Evolutionary conservation across 1,284 basidiomycete genomes (phyloP), one percentile per base, ranked within the genome.

Genomic region (Malassezia arunalokei): DNA sequence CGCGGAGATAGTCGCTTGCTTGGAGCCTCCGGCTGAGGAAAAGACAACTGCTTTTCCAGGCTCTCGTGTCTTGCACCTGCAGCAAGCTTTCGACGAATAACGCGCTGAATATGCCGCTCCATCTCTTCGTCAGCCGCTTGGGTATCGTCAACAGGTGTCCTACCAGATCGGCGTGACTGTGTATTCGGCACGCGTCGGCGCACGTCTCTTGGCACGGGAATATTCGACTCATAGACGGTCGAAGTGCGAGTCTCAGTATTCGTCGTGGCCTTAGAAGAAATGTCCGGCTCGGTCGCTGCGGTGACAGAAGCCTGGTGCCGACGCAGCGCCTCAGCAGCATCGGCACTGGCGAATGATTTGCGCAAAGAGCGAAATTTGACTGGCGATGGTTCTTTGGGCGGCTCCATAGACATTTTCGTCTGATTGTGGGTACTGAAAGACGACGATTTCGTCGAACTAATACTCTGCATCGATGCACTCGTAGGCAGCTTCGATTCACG

Each of bases 91-190:
- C 88, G 87, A 11, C 85, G 82, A 61, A 90, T 85, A 63, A 94
- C 86, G 30, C 90, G 81, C 60, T 82, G 81, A 56, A 96, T 88
- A 73, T 95, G 98, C 56, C 86, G 83, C 66, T 86, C 77, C 92
- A 99, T 98, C 76, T 99, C 94, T 58, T 90, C 87, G 68, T 99
- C 94, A 17, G 87, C 94, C 11, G 84, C 75, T 1, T 84, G 56
- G 74, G 96, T 90, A 61, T 98, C 94, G 58, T 98, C 92, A 59
- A 70, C 66, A 8, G 67, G 49, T 1, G 54, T 49, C 4, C 60
- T 49, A 15, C 62, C 58, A 47, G 9, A 31, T 44, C 20, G 57
- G 47, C 32, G 41, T 30, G 49, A 29, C 30, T 43, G 32, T 8
- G 17, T 27, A 41, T 43, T 49, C 30, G 32, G 28, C 12, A 24